Conservation (phyloP, 164 flowering plant genomes). For the Protea cynaroides region DNA sequence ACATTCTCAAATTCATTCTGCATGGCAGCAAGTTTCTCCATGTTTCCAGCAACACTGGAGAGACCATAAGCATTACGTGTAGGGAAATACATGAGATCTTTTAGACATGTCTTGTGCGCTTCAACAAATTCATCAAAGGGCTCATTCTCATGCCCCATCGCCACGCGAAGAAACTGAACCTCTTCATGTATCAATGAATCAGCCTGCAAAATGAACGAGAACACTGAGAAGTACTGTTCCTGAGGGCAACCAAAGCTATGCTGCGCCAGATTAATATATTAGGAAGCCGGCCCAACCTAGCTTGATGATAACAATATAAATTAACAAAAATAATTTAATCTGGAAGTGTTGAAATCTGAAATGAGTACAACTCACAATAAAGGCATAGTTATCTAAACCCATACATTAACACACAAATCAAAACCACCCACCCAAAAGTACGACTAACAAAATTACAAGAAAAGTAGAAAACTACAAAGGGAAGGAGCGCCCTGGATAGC, state of each 20-base stretch:
- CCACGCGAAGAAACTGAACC: constrained; percentile 60
- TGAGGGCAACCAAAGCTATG: not conserved
- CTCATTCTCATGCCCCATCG: constrained; percentile 90
- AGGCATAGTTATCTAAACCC: no score
- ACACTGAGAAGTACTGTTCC: not conserved
- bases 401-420: no score
- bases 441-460: no score
- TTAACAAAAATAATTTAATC: no score
- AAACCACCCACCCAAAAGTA: no score
- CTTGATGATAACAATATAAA: no score
- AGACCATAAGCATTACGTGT: constrained; percentile 84
- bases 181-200: constrained; percentile 58
- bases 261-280: no score
- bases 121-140: constrained; percentile 79
- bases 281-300: no score
- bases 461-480: no score
- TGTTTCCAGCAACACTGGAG: constrained; percentile 83
- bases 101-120: constrained; percentile 75
- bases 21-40: constrained; percentile 76
- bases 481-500: no score
- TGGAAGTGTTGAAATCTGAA: no score
- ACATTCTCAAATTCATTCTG: constrained; percentile 83
- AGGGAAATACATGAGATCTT: constrained; percentile 92
- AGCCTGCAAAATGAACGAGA: constrained; percentile 46
- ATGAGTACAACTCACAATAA: no score